Evolutionary conservation across 2,329 filamentous ascomycete genomes (phyloP), one percentile per base, ranked within the genome.

Genomic region (Diaporthe aspalathi): DNA sequence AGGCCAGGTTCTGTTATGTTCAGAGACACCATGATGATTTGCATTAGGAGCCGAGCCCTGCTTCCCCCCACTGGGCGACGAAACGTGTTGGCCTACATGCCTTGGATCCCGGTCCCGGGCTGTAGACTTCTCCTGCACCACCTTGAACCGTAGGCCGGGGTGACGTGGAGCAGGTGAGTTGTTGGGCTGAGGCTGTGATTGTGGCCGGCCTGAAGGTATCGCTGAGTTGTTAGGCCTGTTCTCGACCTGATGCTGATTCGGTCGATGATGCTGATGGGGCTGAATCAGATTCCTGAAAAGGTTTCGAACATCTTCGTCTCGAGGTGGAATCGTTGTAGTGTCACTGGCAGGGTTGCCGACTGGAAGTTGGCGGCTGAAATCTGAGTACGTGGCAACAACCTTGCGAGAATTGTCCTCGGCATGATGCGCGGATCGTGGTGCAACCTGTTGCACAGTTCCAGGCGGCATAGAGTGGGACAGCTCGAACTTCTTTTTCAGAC

Each of bases 21-120:
- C 22, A 57, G 54, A 57, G 35, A 20, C 35, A 57, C 35, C 22
- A n/a, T 60, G 9, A 17, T 29, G 56, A 60, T n/a, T 60, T 45
- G 38, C 24, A 29, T 7, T 7, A n/a, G 38, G 11, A 60, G 38
- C 56, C 9, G 56, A n/a, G 29, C 38, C 56, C 38, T 60, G 22
- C 43, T 60, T 22, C 27, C 22, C 38, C 22, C 40, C 14, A n/a
- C 38, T 12, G 6, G 56, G n/a, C 56, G n/a, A 29, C 56, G 56
- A 11, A 14, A 45, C 17, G 38, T 60, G 56, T 29, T 29, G 56
- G 11, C 4, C 16, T n/a, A 9, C 3, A 38, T 29, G 56, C 56
- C 38, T 60, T 45, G 22, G 56, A 60, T 27, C 38, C 24, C 38
- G 11, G 56, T 0, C 16, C 22, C 1, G 38, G 14, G 29, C 56